These are phyloP conservation scores for Leccinum cinnamomeum DNA, from an alignment of 1,284 basidiomycete genomes.

Conservation along the genomic window DNA sequence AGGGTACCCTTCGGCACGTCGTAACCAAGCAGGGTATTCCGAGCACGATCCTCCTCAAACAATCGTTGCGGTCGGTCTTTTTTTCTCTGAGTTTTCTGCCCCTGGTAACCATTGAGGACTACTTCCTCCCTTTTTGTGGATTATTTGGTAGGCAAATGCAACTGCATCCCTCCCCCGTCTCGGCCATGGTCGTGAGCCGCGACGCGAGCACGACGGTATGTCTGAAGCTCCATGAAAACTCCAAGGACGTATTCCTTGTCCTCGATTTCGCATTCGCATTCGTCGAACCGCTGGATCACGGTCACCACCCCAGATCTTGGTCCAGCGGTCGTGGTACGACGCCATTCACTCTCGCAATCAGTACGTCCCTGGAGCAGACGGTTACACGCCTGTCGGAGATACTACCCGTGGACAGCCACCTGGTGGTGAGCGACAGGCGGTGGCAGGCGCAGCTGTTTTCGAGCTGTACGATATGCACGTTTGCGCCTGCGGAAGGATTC, in stretches of 20 bases:
- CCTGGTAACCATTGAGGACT: slow-evolving; percentile 6
- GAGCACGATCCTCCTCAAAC: slow-evolving; percentile 27
- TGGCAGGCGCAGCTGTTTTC: slow-evolving; percentile 62
- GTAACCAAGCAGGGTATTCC: slow-evolving; percentile 9
- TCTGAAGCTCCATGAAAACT: slow-evolving; percentile 23
- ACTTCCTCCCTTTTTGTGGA: neutral
- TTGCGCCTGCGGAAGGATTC: slow-evolving; percentile 35
- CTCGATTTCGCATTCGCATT: slow-evolving; percentile 17
- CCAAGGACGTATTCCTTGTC: slow-evolving; percentile 24
- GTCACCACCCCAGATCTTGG: neutral
- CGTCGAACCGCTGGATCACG: neutral
- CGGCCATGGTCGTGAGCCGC: slow-evolving; percentile 25
- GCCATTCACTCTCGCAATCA: slow-evolving; percentile 20
- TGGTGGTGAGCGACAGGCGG: slow-evolving; percentile 44
- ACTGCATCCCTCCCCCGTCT: slow-evolving; percentile 11
- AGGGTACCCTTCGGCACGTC: slow-evolving; percentile 19
- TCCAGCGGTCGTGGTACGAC: neutral
- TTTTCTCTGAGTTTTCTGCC: neutral
- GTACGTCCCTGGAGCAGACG: slow-evolving; percentile 40
- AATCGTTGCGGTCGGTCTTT: slow-evolving; percentile 24
- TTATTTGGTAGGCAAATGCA: slow-evolving; percentile 26
- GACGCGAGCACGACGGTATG: slow-evolving; percentile 17
- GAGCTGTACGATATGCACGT: slow-evolving; percentile 55
- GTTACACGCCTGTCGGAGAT: slow-evolving; percentile 48
- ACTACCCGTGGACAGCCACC: slow-evolving; percentile 46